Evolutionary conservation across 2,329 filamentous ascomycete species (phyloP), one percentile per base, ranked within the genome.

Genomic region (Fusarium irregulare): DNA sequence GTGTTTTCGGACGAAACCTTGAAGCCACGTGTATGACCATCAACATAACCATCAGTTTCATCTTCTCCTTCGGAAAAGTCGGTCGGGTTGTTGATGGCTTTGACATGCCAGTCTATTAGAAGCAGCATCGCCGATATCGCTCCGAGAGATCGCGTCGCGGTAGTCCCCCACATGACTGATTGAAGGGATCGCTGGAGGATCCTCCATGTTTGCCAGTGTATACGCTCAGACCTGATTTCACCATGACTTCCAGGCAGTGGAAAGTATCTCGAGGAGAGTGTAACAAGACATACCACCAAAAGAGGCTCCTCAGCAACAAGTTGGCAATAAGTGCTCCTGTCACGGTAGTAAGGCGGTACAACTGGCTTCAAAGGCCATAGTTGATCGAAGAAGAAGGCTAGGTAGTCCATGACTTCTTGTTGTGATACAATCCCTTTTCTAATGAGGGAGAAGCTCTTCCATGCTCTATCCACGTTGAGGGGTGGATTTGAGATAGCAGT

Each of bases 1-100:
- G 23, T 20, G 4, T 48, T 41, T 1, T 49, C n/a, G 10, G 27
- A 28, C 27, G 57, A 30, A 7, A 8, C 37, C 18, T 44, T 56
- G 13, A 44, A 60, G 6, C 30, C 30, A 4, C 14, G 13, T 28
- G 49, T 28, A 12, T 28, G 11, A 28, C 27, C 27, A 28, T 28
- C 27, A 5, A 12, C 27, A 28, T 28, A 28, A 28, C 27, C 11
- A 28, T 20, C n/a, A n/a, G 25, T 45, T n/a, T 71, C 61, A 3
- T 49, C 60, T n/a, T 71, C 64, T 12, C 57, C 67, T 34, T 72
- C 68, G 4, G 68, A 62, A 25, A 70, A 70, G 13, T 71, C 56
- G 30, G 49, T 59, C 2, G 68, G 55, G 12, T 70, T 70, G 6
- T 70, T 71, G 16, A 71, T 70, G 3, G 63, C 59, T 20, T 70